These are phyloP conservation scores for Monosporascus sp. DNA, from an alignment of 2,329 filamentous ascomycete species.

Conservation along the genomic window DNA sequence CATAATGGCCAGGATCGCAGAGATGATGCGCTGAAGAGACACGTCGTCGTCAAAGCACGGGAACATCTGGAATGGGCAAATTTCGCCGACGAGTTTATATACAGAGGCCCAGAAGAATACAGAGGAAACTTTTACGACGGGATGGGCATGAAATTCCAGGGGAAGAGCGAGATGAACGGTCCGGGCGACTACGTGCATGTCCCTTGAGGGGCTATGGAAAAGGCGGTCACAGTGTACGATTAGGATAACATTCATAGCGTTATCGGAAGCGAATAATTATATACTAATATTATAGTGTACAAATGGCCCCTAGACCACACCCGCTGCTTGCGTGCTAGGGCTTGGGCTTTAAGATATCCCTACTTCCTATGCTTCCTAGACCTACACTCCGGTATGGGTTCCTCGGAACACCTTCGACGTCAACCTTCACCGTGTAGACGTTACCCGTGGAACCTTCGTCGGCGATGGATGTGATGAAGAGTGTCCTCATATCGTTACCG, in stretches of 20 bases:
- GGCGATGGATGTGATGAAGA: slow-evolving; percentile 11
- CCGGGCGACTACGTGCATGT: not conserved
- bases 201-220: not conserved
- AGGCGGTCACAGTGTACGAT: not conserved
- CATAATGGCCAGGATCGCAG: not conserved
- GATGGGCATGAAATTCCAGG: not conserved
- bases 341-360: not conserved
- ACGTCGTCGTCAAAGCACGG: not conserved
- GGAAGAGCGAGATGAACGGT: not conserved
- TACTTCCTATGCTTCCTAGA: not conserved
- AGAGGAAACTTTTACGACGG: slow-evolving; percentile 2
- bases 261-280: no score
- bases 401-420: slow-evolving; percentile 2
- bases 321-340: no score
- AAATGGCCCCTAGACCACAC: not conserved
- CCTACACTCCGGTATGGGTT: not conserved
- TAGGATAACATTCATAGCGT: no score
- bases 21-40: not conserved
- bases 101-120: not conserved
- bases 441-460: slow-evolving; percentile 8
- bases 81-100: slow-evolving; percentile 1
- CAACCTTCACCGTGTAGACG: slow-evolving; percentile 7
- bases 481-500: slow-evolving; percentile 5
- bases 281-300: not conserved
- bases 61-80: not conserved